These are phyloP conservation scores for Ustilago crameri DNA, from an alignment of 1,284 basidiomycete genomes.

Conservation along the genomic window DNA sequence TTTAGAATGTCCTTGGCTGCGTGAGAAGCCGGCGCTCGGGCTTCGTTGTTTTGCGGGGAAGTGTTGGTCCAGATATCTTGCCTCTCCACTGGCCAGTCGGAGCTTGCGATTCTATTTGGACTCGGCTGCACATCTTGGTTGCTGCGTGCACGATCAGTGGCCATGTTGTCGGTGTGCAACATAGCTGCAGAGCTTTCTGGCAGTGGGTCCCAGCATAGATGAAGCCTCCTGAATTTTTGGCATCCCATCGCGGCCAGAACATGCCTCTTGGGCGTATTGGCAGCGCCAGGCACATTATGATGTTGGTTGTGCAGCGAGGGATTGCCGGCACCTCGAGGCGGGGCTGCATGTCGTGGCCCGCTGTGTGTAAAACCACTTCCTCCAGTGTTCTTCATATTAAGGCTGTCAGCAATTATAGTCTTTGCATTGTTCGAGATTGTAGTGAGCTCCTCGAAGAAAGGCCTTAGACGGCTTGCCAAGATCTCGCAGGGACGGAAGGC, in stretches of 20 bases:
- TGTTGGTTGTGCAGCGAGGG: conserved; percentile 1
- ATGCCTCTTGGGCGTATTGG: conserved; percentile 9
- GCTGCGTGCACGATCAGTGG: not conserved
- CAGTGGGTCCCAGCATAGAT: conserved; percentile 39
- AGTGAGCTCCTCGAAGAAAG: conserved; percentile 46
- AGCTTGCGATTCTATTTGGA: not conserved
- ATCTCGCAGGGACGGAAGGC: conserved; percentile 57
- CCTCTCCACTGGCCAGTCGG: conserved; percentile 52
- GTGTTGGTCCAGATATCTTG: conserved; percentile 59
- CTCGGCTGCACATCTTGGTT: not conserved
- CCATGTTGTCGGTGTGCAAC: not conserved
- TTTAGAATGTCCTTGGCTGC: not conserved
- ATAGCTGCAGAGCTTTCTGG: not conserved
- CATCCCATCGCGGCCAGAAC: conserved; percentile 19
- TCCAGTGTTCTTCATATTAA: not conserved
- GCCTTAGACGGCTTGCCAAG: conserved; percentile 43
- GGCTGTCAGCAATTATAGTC: not conserved
- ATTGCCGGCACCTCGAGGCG: conserved; percentile 26
- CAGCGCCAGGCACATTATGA: not conserved
- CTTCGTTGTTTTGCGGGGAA: conserved; percentile 29
- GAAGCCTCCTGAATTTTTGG: conserved; percentile 13
- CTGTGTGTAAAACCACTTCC: conserved; percentile 12
- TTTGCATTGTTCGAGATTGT: conserved; percentile 2
- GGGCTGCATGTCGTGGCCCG: conserved; percentile 33
- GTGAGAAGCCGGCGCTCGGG: conserved; percentile 26